Conservation (phyloP, 1,284 basidiomycete species). For the Moesziomyces aphidis region DNA sequence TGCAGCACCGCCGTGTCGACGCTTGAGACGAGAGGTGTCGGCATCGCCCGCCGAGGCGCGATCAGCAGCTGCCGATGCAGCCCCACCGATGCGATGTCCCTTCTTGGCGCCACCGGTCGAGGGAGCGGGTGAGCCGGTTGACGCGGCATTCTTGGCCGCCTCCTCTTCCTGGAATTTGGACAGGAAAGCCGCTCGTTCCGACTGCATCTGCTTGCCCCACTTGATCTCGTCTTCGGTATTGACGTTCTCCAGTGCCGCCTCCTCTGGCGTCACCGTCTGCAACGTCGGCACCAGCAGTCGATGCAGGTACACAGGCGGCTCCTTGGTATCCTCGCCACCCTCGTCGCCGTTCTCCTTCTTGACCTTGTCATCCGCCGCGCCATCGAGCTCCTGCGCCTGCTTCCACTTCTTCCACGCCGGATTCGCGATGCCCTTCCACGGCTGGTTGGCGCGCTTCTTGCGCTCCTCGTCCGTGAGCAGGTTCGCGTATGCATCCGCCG, state of each 20-base stretch:
- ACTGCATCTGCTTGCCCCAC: conserved; percentile 64
- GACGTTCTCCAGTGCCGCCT: conserved; percentile 56
- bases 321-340: conserved; percentile 7
- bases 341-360: conserved; percentile 19
- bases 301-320: conserved; percentile 49
- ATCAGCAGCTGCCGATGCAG: conserved; percentile 14
- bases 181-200: conserved; percentile 59
- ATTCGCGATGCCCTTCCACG: conserved; percentile 59
- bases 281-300: conserved; percentile 54
- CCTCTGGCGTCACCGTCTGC: conserved; percentile 26
- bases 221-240: conserved; percentile 63
- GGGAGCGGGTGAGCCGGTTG: conserved; percentile 30
- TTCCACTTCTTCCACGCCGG: conserved; percentile 56
- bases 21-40: conserved; percentile 19
- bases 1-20: conserved; percentile 15
- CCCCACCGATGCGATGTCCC: conserved; percentile 19
- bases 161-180: conserved; percentile 63
- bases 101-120: conserved; percentile 33
- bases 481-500: conserved; percentile 43
- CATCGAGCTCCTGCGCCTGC: conserved; percentile 36
- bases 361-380: conserved; percentile 2
- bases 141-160: conserved; percentile 44
- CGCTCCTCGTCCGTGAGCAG: conserved; percentile 33
- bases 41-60: conserved; percentile 33
- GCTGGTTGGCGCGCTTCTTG: conserved; percentile 37